Evolutionary conservation across 192 early-diverging fungal genomes (phyloP).

Genomic region (Entomortierella beljakovae): DNA sequence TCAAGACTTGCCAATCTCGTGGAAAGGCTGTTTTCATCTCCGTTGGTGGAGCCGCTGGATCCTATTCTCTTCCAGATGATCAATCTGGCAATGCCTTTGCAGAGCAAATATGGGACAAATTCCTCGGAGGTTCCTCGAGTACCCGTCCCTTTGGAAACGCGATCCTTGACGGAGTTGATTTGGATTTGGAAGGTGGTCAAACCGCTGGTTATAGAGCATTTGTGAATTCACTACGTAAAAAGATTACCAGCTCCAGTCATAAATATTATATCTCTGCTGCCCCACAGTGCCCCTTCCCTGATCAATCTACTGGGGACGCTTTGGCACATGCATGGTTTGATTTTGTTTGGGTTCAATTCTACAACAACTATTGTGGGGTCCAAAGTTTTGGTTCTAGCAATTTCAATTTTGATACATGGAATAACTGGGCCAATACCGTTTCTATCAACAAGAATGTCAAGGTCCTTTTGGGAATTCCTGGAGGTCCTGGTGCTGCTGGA

Average conservation of each 20-base stretch:
- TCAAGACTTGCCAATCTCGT: conserved; percentile 72
- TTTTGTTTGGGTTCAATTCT: conserved; percentile 75
- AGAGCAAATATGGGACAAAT: conserved; percentile 66
- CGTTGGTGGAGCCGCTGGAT: conserved; percentile 74
- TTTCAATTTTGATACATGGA: conserved; percentile 72
- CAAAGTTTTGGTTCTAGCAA: conserved; percentile 52
- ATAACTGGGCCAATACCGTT: conserved; percentile 68
- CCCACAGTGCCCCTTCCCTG: conserved; percentile 73
- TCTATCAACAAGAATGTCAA: conserved; percentile 69
- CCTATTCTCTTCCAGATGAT: conserved; percentile 24
- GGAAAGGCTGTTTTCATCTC: conserved; percentile 73
- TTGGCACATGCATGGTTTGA: conserved; percentile 72
- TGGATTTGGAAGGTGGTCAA: conserved; percentile 68
- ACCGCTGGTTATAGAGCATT: conserved; percentile 63
- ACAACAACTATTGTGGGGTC: conserved; percentile 74
- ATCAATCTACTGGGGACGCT: conserved; percentile 65
- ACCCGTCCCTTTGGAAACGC: conserved; percentile 71
- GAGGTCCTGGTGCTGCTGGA: conserved; percentile 63
- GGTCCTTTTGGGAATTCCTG: conserved; percentile 68
- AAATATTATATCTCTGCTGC: conserved; percentile 66
- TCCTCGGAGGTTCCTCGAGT: conserved; percentile 66
- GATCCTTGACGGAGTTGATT: conserved; percentile 70
- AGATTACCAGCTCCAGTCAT: conserved; percentile 1
- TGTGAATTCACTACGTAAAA: conserved; percentile 50
- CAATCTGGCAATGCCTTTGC: conserved; percentile 57